A percentile compares a stretch with the other conserved stretches of the same genome.
Evolutionary conservation across 257 asterid species (phyloP).

Genomic region (Cynanchum wilfordii): DNA sequence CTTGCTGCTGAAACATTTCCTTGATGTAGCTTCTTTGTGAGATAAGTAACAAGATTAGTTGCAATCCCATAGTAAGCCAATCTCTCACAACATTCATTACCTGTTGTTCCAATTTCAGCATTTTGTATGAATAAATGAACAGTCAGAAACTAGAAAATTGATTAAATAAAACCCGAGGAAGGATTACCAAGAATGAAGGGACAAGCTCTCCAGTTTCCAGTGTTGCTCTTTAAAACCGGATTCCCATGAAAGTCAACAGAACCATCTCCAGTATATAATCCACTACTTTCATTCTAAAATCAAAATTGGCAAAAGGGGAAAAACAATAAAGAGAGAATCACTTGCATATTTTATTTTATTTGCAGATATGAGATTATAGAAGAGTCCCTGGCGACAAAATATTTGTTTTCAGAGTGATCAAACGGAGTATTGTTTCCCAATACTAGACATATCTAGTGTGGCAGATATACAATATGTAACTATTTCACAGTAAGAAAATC

Average conservation of each 20-base stretch:
- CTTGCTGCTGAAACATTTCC: slow-evolving; percentile 97
- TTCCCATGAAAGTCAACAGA: slow-evolving; percentile 91
- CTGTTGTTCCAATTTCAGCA: slow-evolving; percentile 47
- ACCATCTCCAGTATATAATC: slow-evolving; percentile 78
- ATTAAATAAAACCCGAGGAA: background rate
- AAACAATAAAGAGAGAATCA: background rate
- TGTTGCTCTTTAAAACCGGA: slow-evolving; percentile 76
- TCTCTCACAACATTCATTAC: slow-evolving; percentile 95
- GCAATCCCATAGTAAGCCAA: slow-evolving; percentile 96
- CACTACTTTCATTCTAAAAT: slow-evolving; percentile 43
- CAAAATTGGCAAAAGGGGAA: background rate
- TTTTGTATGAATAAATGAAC: slow-evolving; percentile 17
- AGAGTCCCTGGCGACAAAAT: background rate
- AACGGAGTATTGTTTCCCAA: background rate
- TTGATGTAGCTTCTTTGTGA: slow-evolving; percentile 68
- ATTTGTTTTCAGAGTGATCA: background rate
- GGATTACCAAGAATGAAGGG: slow-evolving; percentile 81
- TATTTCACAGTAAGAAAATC: background rate
- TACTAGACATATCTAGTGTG: too few species aligned
- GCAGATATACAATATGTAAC: too few species aligned
- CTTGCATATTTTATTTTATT: background rate
- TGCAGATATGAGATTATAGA: background rate
- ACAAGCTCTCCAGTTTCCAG: slow-evolving; percentile 98
- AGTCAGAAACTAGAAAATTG: slow-evolving; percentile 3
- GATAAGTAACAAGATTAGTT: slow-evolving; percentile 86